A percentile compares a stretch with the other conserved stretches of the same genome.
phyloP scores from a whole-genome alignment of 345 rosid genomes.

The Gossypium turneri region DNA sequence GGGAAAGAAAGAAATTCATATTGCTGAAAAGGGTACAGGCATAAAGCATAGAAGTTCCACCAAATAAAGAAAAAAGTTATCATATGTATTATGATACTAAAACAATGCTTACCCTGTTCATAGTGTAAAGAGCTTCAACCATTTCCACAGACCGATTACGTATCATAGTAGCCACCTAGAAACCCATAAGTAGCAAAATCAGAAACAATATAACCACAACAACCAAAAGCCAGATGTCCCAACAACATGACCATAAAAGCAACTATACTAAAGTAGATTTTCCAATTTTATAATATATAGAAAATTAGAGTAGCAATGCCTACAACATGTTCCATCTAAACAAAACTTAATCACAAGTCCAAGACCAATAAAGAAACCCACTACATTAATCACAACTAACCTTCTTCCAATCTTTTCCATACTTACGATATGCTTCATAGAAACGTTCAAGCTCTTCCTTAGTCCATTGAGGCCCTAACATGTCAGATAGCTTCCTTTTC shows the following conservation, averaged over 20 bases:
- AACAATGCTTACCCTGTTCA: slow-evolving; percentile 56
- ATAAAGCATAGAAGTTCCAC: slow-evolving; percentile 1
- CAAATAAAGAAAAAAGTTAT: background rate
- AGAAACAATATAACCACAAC: background rate
- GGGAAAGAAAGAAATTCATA: background rate
- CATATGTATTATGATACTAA: background rate
- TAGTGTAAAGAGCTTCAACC: slow-evolving; percentile 71
- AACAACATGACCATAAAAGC: slow-evolving; percentile 9
- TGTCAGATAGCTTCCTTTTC: slow-evolving; percentile 74
- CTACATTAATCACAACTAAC: slow-evolving; percentile 29
- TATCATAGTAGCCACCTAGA: slow-evolving; percentile 55
- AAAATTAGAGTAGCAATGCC: background rate
- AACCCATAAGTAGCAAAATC: slow-evolving; percentile 23
- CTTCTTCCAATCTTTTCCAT: slow-evolving; percentile 83
- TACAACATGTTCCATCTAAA: slow-evolving; percentile 8
- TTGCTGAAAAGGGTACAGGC: background rate
- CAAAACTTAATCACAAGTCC: background rate
- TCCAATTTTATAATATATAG: background rate
- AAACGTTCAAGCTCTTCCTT: slow-evolving; percentile 73
- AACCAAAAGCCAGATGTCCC: slow-evolving; percentile 15
- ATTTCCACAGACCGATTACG: slow-evolving; percentile 62
- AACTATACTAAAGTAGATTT: background rate
- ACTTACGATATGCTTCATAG: slow-evolving; percentile 69
- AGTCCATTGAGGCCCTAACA: slow-evolving; percentile 86
- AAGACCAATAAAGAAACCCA: background rate